A percentile compares a stretch with the other conserved stretches of the same genome.
These are phyloP conservation scores for Tarenaya hassleriana DNA, from an alignment of 345 rosid genomes.

Conservation along the genomic window DNA sequence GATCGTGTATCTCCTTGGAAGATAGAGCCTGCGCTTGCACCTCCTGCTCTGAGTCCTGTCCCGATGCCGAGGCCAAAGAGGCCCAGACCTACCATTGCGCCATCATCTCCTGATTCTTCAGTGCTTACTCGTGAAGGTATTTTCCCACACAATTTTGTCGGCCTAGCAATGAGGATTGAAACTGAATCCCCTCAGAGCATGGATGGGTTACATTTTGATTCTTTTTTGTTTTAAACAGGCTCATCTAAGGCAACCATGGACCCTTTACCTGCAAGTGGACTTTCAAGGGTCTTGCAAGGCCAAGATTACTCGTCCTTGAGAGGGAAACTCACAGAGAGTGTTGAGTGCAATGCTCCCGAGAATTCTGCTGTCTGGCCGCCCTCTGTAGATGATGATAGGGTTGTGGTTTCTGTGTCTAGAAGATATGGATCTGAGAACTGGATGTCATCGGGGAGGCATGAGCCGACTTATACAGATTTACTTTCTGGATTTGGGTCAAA, in stretches of 20 bases:
- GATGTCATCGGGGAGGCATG: conserved; percentile 44
- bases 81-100: conserved; percentile 45
- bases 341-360: conserved; percentile 48
- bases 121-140: conserved; percentile 63
- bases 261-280: conserved; percentile 48
- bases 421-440: conserved; percentile 48
- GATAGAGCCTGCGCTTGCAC: conserved; percentile 75
- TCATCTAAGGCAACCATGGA: conserved; percentile 40
- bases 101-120: conserved; percentile 54
- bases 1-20: conserved; percentile 90
- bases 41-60: conserved; percentile 58
- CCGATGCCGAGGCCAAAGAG: conserved; percentile 58
- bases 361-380: conserved; percentile 52
- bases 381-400: conserved; percentile 49
- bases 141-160: conserved; percentile 1
- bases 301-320: conserved; percentile 71
- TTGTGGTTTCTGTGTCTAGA: conserved; percentile 39
- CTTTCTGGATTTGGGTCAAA: conserved; percentile 54
- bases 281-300: conserved; percentile 76
- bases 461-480: conserved; percentile 48
- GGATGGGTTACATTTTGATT: conserved; percentile 8
- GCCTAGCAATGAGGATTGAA: background rate
- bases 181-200: background rate
- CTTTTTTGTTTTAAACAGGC: conserved; percentile 24
- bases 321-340: conserved; percentile 42